A percentile compares a stretch with the other conserved stretches of the same genome.
phyloP scores from a whole-genome alignment of 2,329 filamentous ascomycete species.

The Clarireedia paspali region DNA sequence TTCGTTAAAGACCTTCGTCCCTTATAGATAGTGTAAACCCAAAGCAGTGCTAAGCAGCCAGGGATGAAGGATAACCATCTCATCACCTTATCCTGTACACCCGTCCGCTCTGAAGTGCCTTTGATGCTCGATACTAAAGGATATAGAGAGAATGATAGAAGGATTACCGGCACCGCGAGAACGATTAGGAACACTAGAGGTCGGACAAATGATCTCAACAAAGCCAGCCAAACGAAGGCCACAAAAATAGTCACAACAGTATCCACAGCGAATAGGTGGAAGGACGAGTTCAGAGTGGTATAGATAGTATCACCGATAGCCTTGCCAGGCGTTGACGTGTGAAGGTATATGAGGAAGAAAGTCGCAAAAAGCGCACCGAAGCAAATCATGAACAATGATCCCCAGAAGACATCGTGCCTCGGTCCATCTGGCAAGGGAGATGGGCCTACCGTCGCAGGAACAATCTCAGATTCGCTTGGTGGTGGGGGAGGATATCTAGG shows the following conservation, averaged over 20 bases:
- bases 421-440: conserved; percentile 61
- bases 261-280: conserved; percentile 83
- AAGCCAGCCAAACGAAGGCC: conserved; percentile 81
- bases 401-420: conserved; percentile 84
- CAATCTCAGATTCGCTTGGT: conserved; percentile 32
- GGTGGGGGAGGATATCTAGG: conserved; percentile 20
- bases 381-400: conserved; percentile 79
- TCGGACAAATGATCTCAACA: conserved; percentile 80
- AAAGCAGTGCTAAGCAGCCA: conserved; percentile 62
- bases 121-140: conserved; percentile 86
- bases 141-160: conserved; percentile 86
- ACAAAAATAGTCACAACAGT: conserved; percentile 85
- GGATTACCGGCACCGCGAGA: conserved; percentile 75
- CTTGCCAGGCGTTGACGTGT: conserved; percentile 64
- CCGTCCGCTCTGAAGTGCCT: conserved; percentile 63
- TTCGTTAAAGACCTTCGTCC: conserved; percentile 74
- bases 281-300: conserved; percentile 76
- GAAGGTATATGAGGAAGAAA: conserved; percentile 81
- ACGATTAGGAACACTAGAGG: conserved; percentile 75
- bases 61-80: conserved; percentile 78
- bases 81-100: conserved; percentile 83
- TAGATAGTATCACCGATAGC: conserved; percentile 92
- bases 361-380: conserved; percentile 80
- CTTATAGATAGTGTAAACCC: conserved; percentile 77
- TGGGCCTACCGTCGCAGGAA: conserved; percentile 45